A percentile compares a stretch with the other conserved stretches of the same genome.
phyloP scores from a whole-genome alignment of 139 green algal species.

The Coelastrella sp. region DNA sequence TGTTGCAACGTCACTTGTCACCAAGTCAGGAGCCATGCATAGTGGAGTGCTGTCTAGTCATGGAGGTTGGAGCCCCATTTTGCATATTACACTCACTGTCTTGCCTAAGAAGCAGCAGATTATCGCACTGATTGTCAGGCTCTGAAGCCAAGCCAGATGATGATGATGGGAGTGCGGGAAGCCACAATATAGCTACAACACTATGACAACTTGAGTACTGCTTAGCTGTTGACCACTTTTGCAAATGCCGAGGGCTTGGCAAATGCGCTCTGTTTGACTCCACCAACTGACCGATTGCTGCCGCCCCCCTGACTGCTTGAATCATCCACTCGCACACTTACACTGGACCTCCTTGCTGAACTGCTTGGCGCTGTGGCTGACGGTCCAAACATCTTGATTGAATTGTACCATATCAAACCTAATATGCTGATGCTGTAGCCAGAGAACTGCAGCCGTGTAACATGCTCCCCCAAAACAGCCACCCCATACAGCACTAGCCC shows the following conservation, averaged over 20 bases:
- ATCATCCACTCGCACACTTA: background rate
- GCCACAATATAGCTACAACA: too few species aligned
- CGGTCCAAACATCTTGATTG: slow-evolving; percentile 18
- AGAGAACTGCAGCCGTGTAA: background rate
- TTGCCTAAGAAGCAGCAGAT: too few species aligned
- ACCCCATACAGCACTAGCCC: slow-evolving; percentile 28
- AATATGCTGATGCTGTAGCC: slow-evolving; percentile 10
- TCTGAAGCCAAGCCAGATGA: too few species aligned
- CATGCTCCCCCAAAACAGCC: background rate
- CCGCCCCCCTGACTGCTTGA: background rate
- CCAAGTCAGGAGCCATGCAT: too few species aligned
- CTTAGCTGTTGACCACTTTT: background rate
- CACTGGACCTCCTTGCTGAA: background rate
- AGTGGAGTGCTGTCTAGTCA: too few species aligned
- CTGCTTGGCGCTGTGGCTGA: background rate
- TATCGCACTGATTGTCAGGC: too few species aligned
- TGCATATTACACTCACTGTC: too few species aligned
- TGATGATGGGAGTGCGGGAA: too few species aligned
- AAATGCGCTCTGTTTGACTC: background rate
- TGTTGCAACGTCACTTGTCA: too few species aligned
- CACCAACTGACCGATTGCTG: background rate
- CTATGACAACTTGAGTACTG: too few species aligned
- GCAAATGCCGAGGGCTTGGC: background rate
- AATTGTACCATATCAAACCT: slow-evolving; percentile 42
- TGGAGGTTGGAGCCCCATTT: too few species aligned